Percentiles rank a stretch among this genome's conserved stretches.
Conservation (phyloP, 1,139 yeast species). For the Scheffersomyces parashehatae region DNA sequence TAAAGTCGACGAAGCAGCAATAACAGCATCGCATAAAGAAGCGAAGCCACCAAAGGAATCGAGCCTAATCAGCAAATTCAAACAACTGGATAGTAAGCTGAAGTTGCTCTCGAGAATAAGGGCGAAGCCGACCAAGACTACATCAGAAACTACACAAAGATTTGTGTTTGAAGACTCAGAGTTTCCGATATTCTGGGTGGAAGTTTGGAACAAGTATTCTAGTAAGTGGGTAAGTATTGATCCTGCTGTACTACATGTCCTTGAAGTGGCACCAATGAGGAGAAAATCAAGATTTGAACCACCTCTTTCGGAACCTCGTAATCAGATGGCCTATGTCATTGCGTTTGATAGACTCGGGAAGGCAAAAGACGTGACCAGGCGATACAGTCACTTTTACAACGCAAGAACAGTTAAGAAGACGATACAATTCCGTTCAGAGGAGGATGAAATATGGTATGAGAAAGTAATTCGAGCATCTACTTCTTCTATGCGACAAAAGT, state of each 20-base stretch:
- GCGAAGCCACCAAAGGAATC: constrained; percentile 3
- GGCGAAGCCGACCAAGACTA: constrained; percentile 4
- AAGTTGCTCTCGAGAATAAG: constrained; percentile 10
- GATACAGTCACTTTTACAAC: constrained; percentile 72
- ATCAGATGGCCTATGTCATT: constrained; percentile 69
- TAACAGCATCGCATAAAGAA: constrained; percentile 4
- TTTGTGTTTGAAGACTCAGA: constrained; percentile 27
- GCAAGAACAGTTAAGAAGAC: constrained; percentile 76
- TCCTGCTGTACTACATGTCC: constrained; percentile 62
- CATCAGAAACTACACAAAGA: background rate
- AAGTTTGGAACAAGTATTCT: constrained; percentile 80
- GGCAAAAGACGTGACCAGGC: constrained; percentile 78
- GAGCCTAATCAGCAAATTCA: constrained; percentile 3
- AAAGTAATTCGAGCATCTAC: constrained; percentile 36
- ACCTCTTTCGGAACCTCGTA: constrained; percentile 58
- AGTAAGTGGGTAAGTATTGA: constrained; percentile 85
- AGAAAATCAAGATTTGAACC: constrained; percentile 74
- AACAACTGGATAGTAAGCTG: constrained; percentile 2
- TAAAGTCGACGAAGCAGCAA: constrained; percentile 6
- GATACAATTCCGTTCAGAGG: constrained; percentile 55
- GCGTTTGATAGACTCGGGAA: constrained; percentile 71
- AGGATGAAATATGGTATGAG: constrained; percentile 66
- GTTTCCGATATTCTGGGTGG: constrained; percentile 89
- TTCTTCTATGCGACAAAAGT: constrained; percentile 27
- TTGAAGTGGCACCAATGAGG: constrained; percentile 65